A percentile compares a stretch with the other conserved stretches of the same genome.
Conservation (phyloP, 2,329 filamentous ascomycete species). For the Cytospora leucostoma region DNA sequence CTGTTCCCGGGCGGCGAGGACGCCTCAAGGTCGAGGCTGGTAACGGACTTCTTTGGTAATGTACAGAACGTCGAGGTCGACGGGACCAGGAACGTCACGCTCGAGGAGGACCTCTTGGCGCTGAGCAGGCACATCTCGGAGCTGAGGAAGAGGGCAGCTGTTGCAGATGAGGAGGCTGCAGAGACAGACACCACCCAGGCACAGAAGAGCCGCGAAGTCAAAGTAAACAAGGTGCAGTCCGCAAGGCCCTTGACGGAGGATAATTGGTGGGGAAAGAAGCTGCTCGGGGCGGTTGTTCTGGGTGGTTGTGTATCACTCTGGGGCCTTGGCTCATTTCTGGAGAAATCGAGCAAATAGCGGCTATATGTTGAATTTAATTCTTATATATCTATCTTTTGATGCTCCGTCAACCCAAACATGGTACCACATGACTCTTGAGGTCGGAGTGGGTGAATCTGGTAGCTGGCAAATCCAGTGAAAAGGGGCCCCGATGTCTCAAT, state of each 20-base stretch:
- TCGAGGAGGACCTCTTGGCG: slow-evolving; percentile 75
- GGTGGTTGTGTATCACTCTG: slow-evolving; percentile 63
- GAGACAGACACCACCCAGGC: slow-evolving; percentile 30
- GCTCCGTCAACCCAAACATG: background rate
- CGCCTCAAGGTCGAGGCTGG: slow-evolving; percentile 73
- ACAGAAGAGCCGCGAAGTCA: slow-evolving; percentile 27
- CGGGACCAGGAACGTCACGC: slow-evolving; percentile 55
- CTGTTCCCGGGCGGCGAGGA: slow-evolving; percentile 85
- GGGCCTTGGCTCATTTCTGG: slow-evolving; percentile 58
- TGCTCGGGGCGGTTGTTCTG: slow-evolving; percentile 61
- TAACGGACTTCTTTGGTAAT: slow-evolving; percentile 98
- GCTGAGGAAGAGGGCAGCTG: slow-evolving; percentile 51
- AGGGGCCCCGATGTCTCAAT: background rate
- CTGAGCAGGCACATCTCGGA: slow-evolving; percentile 68
- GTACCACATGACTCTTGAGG: background rate
- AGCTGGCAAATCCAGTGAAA: background rate
- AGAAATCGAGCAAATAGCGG: slow-evolving; percentile 31
- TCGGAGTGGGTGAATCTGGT: background rate
- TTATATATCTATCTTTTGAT: background rate
- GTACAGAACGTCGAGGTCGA: slow-evolving; percentile 97
- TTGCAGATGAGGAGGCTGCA: slow-evolving; percentile 41
- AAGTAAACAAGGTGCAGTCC: slow-evolving; percentile 45
- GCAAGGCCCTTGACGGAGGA: slow-evolving; percentile 66
- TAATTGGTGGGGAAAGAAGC: slow-evolving; percentile 68
- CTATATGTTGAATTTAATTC: background rate